A percentile compares a stretch with the other conserved stretches of the same genome.
Conservation (phyloP, 2,329 filamentous ascomycete genomes). For the Fusarium sp. region DNA sequence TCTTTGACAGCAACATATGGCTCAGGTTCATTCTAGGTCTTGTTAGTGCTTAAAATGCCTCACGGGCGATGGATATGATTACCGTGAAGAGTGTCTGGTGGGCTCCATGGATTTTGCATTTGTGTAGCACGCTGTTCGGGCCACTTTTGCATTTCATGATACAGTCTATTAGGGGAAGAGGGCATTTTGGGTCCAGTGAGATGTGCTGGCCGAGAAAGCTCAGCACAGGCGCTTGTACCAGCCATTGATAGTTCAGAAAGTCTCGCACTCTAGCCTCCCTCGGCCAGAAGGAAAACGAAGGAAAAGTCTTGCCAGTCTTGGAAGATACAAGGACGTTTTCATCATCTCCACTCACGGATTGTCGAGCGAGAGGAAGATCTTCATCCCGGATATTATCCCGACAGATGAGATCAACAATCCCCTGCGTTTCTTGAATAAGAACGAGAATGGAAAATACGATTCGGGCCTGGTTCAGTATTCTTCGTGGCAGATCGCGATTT, state of each 20-base stretch:
- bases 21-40: neutral
- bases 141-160: neutral
- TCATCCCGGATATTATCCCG: constrained; percentile 7
- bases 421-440: constrained; percentile 1
- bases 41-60: neutral
- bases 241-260: constrained; percentile 24
- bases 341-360: neutral
- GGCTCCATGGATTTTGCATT: neutral
- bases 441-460: constrained; percentile 21
- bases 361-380: constrained; percentile 18
- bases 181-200: neutral
- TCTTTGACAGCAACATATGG: constrained; percentile 22
- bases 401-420: neutral
- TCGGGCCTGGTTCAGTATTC: neutral
- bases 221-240: constrained; percentile 23
- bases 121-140: neutral
- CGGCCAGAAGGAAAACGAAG: neutral
- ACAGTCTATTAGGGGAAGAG: neutral
- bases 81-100: constrained; percentile 8
- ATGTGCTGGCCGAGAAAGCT: neutral
- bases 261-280: neutral
- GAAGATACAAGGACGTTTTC: neutral
- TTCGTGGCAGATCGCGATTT: neutral
- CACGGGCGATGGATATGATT: neutral
- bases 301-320: neutral